A percentile compares a stretch with the other conserved stretches of the same genome.
Conservation (phyloP, 225 moss, liverwort and hornwort species). For the Takakia lepidozioides region DNA sequence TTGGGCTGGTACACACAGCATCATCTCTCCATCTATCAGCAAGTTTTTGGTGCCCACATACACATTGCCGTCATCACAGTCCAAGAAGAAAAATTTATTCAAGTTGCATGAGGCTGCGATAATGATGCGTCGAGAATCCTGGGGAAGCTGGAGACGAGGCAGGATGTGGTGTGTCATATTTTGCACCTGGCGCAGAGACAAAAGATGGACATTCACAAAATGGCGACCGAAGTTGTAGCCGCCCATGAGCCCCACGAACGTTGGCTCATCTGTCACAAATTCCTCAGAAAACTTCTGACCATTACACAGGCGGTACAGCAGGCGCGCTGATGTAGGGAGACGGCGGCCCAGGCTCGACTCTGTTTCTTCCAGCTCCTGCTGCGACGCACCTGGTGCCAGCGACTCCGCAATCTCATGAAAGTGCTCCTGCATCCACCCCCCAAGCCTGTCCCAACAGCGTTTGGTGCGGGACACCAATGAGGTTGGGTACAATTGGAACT, state of each 20-base stretch:
- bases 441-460: conserved; percentile 53
- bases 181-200: conserved; percentile 63
- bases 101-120: conserved; percentile 66
- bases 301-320: conserved; percentile 71
- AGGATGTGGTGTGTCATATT: conserved; percentile 36
- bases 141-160: conserved; percentile 14
- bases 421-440: conserved; percentile 49
- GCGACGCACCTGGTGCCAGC: conserved; percentile 53
- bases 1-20: conserved; percentile 72
- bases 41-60: conserved; percentile 70
- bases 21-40: conserved; percentile 66
- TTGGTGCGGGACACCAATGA: conserved; percentile 43
- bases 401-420: conserved; percentile 61
- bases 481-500: too few species aligned
- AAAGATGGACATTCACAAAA: conserved; percentile 68
- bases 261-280: conserved; percentile 13
- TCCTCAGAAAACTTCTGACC: conserved; percentile 53
- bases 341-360: conserved; percentile 54
- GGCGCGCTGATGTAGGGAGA: conserved; percentile 58
- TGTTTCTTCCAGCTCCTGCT: conserved; percentile 55
- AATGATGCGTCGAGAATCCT: conserved; percentile 32
- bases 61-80: conserved; percentile 65
- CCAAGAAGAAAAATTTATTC: conserved; percentile 74
- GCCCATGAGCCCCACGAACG: conserved; percentile 46
- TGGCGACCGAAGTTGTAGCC: conserved; percentile 53